Base-by-base conservation (phyloP, 345 rosid genomes). In the Nephelium lappaceum region DNA sequence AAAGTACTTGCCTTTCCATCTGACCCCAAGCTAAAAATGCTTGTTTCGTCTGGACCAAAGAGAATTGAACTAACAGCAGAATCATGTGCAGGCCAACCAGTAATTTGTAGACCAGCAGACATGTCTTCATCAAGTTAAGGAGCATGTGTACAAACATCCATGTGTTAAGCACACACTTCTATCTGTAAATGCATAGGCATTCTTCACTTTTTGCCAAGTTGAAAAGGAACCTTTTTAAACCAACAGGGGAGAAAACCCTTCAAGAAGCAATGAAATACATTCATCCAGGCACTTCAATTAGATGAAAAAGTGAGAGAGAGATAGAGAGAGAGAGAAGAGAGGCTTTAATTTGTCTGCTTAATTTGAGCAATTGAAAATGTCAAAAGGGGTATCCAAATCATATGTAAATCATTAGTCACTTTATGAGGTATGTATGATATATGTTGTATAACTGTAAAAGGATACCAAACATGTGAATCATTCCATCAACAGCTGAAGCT, bases 381-480 rank as follows among this genome's bases (percentile, higher is more conserved):
- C 53, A 42, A 42, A 41, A 67, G 31, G 23, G 74, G 60, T 41
- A 24, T 55, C 8, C 21, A 61, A 69, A 60, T 64, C 47, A 58
- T 25, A 74, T 27, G 62, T 11, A 47, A 45, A 65, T 36, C 69
- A 74, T 42, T 36, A 49, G 15, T 1, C 14, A 71, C 58, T 51
- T 18, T 51, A 38, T 27, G 21, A 53, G 62, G 49, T 25, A 58
- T 7, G 55, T 45, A 45, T 11, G 18, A 41, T 19, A 75, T 25
- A 24, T 64, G 18, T 42, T 43, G 4, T 67, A 71, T 60, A 8
- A 57, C 42, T 76, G n/a, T n/a, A 68, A 71, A 87, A 89, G 95
- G 93, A 91, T 91, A 91, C 93, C 95, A 81, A 91, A 91, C 92
- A 89, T 91, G 84, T 91, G 95, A 77, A 91, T 91, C 95, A 89